Base-by-base conservation (phyloP, 148 eudicot species). In the Camellia japonica region DNA sequence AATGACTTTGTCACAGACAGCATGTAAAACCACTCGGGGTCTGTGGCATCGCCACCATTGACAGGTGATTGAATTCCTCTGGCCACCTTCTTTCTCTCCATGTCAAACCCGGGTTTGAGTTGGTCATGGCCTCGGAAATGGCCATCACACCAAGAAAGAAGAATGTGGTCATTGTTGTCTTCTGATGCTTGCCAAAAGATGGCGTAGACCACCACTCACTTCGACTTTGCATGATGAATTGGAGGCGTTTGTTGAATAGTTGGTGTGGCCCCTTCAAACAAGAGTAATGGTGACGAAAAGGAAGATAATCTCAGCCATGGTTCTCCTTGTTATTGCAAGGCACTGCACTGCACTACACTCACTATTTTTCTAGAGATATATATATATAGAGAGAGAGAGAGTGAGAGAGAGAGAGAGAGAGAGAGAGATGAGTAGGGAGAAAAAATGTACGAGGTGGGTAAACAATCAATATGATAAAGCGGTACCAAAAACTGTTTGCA, bases 181-280 rank as follows among this genome's bases (percentile, higher is more conserved):
- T 78, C 76, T 1, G 79, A 15, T 1, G 84, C 77, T 65, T 82
- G 82, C 87, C 87, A 85, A 56, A 85, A 75, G 49, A 85, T 82
- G 80, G 77, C 79, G 30, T 85, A 85, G 52, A 13, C 71, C 87
- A 85, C 64, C 74, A 63, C 44, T 85, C 78, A 1, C 59, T 19
- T 38, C 77, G 74, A 68, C 16, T 85, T 41, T 71, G 78, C 18
- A 82, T 5, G 7, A 85, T 75, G 74, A 65, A 71, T 41, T 85
- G 68, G 68, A 85, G 84, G 7, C 74, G 80, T 42, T 80, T n/a
- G 77, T 66, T 84, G 75, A 23, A 63, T 47, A 23, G 62, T 38
- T 30, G 30, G 30, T 30, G 30, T 30, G 30, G 30, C 30, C 30
- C 30, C 30, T 30, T 30, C 30, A 30, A 30, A 30, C 30, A 30